Evolutionary conservation across 2,329 filamentous ascomycete species (phyloP).

Genomic region (Lachnellula occidentalis): DNA sequence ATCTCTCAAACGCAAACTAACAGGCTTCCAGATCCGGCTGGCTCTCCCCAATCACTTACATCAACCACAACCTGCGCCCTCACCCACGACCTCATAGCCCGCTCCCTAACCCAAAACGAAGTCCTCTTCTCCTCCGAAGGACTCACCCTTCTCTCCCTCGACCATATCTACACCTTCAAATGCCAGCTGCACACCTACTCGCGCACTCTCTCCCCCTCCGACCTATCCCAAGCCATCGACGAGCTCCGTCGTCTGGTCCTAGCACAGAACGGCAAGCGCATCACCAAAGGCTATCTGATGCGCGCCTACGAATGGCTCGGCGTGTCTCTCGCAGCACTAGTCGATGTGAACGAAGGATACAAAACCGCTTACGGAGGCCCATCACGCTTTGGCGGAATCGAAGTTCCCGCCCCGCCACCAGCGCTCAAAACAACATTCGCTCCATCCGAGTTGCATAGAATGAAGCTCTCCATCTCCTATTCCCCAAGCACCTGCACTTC

Average conservation of each 20-base stretch:
- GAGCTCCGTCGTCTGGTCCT: constrained; percentile 56
- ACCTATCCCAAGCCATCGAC: constrained; percentile 56
- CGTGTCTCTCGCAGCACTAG: constrained; percentile 44
- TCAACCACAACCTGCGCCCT: constrained; percentile 37
- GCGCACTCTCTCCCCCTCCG: constrained; percentile 32
- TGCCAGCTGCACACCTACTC: constrained; percentile 53
- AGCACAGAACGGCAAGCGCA: constrained; percentile 43
- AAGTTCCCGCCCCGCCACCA: constrained; percentile 23
- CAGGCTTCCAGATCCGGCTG: constrained; percentile 17
- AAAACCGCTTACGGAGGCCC: constrained; percentile 49
- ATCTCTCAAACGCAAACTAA: constrained; percentile 11
- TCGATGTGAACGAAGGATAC: constrained; percentile 53
- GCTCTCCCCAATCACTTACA: constrained; percentile 33
- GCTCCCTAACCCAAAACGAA: constrained; percentile 55
- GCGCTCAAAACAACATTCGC: constrained; percentile 17
- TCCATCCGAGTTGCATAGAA: constrained; percentile 6
- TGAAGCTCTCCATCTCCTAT: constrained; percentile 5
- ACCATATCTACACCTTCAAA: constrained; percentile 61
- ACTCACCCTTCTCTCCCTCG: constrained; percentile 53
- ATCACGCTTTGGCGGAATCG: constrained; percentile 42
- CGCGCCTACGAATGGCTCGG: constrained; percentile 54
- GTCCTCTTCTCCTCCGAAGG: constrained; percentile 55
- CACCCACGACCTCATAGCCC: constrained; percentile 47
- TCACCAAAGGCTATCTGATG: constrained; percentile 47
- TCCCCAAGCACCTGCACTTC: not conserved